Percentiles rank a stretch among this genome's conserved stretches.
phyloP scores from a whole-genome alignment of 2,329 filamentous ascomycete species.

The Cylindrodendrum hubeiense region DNA sequence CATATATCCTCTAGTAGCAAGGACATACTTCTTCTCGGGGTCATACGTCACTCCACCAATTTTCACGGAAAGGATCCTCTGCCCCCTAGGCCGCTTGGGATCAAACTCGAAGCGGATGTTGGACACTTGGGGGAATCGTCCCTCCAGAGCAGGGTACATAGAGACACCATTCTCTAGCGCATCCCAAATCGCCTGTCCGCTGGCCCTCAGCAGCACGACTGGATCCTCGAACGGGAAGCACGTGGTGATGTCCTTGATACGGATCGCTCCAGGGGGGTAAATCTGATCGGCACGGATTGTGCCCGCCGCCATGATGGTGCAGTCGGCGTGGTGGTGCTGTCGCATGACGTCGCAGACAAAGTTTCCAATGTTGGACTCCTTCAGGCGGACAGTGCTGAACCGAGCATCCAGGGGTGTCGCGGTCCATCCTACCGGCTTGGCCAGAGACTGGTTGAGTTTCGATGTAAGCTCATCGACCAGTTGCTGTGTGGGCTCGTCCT shows the following conservation, averaged over 20 bases:
- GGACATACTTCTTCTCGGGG: slow-evolving; percentile 72
- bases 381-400: slow-evolving; percentile 83
- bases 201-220: slow-evolving; percentile 80
- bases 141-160: slow-evolving; percentile 85
- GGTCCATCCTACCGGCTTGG: slow-evolving; percentile 87
- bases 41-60: slow-evolving; percentile 74
- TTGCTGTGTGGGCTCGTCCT: slow-evolving; percentile 70
- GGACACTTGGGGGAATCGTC: slow-evolving; percentile 86
- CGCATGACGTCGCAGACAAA: slow-evolving; percentile 95
- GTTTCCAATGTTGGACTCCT: slow-evolving; percentile 88
- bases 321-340: slow-evolving; percentile 83
- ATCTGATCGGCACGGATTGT: slow-evolving; percentile 91
- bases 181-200: slow-evolving; percentile 79
- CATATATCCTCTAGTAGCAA: slow-evolving; percentile 92
- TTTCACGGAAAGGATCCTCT: slow-evolving; percentile 72
- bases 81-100: slow-evolving; percentile 68
- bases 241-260: slow-evolving; percentile 85
- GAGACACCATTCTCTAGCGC: slow-evolving; percentile 88
- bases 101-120: slow-evolving; percentile 84
- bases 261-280: slow-evolving; percentile 83
- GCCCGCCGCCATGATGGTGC: slow-evolving; percentile 85
- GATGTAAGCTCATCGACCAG: slow-evolving; percentile 78
- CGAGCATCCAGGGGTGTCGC: slow-evolving; percentile 85
- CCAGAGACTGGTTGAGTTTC: slow-evolving; percentile 79
- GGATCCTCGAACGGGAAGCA: slow-evolving; percentile 96